phyloP scores from a whole-genome alignment of 257 asterid genomes.

The Misopates orontium region DNA sequence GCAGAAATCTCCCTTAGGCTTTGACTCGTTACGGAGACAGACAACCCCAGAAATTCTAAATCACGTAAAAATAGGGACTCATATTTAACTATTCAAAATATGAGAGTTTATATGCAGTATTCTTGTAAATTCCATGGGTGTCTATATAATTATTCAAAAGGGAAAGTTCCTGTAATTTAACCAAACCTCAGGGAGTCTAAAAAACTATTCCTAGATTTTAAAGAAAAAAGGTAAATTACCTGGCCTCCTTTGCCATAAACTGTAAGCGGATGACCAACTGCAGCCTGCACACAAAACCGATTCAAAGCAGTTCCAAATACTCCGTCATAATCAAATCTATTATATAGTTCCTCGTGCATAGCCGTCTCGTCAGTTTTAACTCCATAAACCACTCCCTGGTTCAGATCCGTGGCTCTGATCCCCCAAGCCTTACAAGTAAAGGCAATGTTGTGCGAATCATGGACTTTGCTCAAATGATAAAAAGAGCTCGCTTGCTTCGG shows the following conservation, averaged over 20 bases:
- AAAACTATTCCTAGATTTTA: no score
- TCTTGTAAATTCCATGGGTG: no score
- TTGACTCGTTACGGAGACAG: no score
- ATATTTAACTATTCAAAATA: no score
- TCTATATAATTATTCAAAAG: no score
- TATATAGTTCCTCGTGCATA: constrained; percentile 82
- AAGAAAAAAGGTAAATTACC: constrained; percentile 44
- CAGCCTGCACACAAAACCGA: constrained; percentile 96
- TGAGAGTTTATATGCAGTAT: no score
- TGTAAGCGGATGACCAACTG: constrained; percentile 91
- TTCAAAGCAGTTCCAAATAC: constrained; percentile 95
- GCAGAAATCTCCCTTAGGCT: no score
- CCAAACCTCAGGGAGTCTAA: no score
- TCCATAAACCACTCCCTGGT: constrained; percentile 97
- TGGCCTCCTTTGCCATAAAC: constrained; percentile 99
- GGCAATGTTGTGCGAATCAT: constrained; percentile 89
- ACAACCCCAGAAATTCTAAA: no score
- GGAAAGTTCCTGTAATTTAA: no score
- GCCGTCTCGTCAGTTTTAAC: constrained; percentile 82
- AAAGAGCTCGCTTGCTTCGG: constrained; percentile 96
- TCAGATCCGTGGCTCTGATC: constrained; percentile 85
- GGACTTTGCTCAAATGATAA: constrained; percentile 93
- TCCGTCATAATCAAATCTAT: constrained; percentile 85
- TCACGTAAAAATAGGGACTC: no score
- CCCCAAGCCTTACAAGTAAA: constrained; percentile 98